Conservation (phyloP, 345 rosid genomes). For the Populus davidiana region DNA sequence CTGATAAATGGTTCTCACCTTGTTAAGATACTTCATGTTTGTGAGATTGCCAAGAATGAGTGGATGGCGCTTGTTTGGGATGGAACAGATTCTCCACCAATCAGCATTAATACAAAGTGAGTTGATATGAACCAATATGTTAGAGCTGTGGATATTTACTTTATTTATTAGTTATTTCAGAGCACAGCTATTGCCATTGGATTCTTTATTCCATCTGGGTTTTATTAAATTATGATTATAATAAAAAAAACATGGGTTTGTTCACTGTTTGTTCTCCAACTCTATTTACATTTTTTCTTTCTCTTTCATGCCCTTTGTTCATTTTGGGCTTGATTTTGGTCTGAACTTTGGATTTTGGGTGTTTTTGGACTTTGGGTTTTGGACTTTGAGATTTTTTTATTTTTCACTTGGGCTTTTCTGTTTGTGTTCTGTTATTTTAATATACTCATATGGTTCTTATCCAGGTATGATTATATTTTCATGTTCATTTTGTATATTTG, state of each 20-base stretch:
- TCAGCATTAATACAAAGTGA: constrained; percentile 45
- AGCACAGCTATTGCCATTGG: neutral
- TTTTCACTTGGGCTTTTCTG: neutral
- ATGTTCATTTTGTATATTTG: too few relatives aligned
- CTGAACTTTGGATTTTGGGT: neutral
- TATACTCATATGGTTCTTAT: neutral
- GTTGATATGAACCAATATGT: constrained; percentile 19
- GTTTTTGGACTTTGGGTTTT: neutral
- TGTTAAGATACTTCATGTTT: constrained; percentile 55
- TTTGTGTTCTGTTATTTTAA: neutral
- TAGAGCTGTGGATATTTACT: neutral
- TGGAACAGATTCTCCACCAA: constrained; percentile 73
- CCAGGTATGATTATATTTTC: too few relatives aligned
- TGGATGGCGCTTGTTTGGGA: constrained; percentile 67
- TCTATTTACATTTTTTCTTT: too few relatives aligned
- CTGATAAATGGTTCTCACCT: constrained; percentile 14
- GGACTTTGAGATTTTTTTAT: neutral
- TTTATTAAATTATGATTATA: too few relatives aligned
- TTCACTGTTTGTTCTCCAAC: too few relatives aligned
- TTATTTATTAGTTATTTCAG: too few relatives aligned
- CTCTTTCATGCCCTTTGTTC: neutral
- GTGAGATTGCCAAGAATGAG: constrained; percentile 34
- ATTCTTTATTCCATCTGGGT: neutral
- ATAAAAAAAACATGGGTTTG: too few relatives aligned
- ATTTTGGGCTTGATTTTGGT: neutral